A percentile compares a stretch with the other conserved stretches of the same genome.
Evolutionary conservation across 2,329 filamentous ascomycete species (phyloP).

Genomic region (Paecilomyces niveus): DNA sequence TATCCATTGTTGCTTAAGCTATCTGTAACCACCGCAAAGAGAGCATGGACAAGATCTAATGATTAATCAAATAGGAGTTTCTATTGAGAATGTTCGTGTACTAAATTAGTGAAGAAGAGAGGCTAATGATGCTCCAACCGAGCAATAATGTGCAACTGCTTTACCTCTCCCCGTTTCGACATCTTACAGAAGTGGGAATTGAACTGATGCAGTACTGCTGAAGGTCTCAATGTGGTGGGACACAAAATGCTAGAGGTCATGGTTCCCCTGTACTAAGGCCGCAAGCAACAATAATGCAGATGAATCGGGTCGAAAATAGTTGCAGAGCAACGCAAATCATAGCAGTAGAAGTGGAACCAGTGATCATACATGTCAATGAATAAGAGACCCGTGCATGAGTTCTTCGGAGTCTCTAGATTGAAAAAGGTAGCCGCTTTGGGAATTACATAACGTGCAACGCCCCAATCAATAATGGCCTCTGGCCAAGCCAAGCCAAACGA

Average conservation of each 20-base stretch:
- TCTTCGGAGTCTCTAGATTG: conserved; percentile 12
- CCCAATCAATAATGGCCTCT: conserved; percentile 7
- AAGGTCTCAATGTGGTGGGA: not conserved
- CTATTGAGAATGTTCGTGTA: not conserved
- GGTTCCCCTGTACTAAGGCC: not conserved
- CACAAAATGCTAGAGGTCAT: not conserved
- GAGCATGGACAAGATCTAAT: too few species aligned
- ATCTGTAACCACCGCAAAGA: too few species aligned
- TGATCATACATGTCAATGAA: conserved; percentile 12
- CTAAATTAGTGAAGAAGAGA: not conserved
- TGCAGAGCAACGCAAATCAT: not conserved
- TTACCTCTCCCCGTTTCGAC: not conserved
- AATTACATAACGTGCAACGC: conserved; percentile 12
- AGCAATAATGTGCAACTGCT: not conserved
- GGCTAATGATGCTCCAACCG: not conserved
- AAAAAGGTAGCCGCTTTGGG: conserved; percentile 15
- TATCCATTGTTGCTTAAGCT: too few species aligned
- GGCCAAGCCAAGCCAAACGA: not conserved
- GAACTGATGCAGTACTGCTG: not conserved
- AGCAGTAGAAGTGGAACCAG: not conserved
- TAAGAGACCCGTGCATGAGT: conserved; percentile 5
- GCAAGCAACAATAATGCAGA: not conserved
- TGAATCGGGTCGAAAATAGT: not conserved
- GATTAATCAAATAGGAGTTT: too few species aligned
- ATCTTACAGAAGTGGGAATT: not conserved